These are phyloP conservation scores for Starmerella khaoyaiensis DNA, from an alignment of 805 yeast genomes.

Conservation along the genomic window DNA sequence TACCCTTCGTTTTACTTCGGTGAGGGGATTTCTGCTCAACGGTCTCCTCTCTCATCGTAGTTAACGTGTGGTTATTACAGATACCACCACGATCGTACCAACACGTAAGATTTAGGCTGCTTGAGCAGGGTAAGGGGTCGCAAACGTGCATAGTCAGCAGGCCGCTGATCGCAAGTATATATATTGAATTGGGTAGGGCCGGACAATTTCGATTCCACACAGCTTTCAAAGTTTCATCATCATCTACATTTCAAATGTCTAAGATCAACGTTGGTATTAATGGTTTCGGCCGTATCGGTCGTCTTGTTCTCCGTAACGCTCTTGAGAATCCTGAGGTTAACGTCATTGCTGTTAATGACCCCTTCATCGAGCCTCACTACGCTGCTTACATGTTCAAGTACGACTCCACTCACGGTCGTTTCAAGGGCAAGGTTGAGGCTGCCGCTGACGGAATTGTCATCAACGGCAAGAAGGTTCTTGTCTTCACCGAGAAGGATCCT, in stretches of 20 bases:
- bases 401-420: slow-evolving; percentile 86
- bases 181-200: too few species aligned
- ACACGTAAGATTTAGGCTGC: too few species aligned
- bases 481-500: slow-evolving; percentile 77
- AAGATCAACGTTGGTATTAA: slow-evolving; percentile 66
- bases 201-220: neutral
- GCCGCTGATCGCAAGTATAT: slow-evolving; percentile 3
- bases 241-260: slow-evolving; percentile 22
- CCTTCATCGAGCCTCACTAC: slow-evolving; percentile 78
- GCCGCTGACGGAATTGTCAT: slow-evolving; percentile 45
- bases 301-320: slow-evolving; percentile 75
- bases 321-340: slow-evolving; percentile 59
- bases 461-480: slow-evolving; percentile 52
- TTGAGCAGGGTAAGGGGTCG: slow-evolving; percentile 10
- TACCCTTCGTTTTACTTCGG: too few species aligned
- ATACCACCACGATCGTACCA: too few species aligned
- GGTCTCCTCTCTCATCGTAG: too few species aligned
- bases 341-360: slow-evolving; percentile 82
- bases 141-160: slow-evolving; percentile 12
- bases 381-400: slow-evolving; percentile 94
- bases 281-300: slow-evolving; percentile 93
- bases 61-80: too few species aligned
- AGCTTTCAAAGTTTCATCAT: neutral
- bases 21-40: too few species aligned
- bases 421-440: slow-evolving; percentile 55